Evolutionary conservation across 2,329 filamentous ascomycete species (phyloP).

Genomic region (Lasiodiplodia theobromae): DNA sequence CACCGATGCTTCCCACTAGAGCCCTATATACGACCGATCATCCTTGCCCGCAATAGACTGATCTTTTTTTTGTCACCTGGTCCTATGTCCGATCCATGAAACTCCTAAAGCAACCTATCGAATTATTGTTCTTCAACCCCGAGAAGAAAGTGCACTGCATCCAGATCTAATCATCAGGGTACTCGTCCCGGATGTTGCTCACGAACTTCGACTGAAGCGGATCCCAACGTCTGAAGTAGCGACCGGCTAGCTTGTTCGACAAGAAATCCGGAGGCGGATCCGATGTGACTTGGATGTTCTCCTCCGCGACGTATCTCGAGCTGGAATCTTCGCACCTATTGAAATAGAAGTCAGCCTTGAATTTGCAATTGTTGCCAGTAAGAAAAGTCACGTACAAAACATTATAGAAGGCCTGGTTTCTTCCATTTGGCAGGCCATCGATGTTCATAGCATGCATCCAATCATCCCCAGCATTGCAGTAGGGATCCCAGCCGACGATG

Average conservation of each 20-base stretch:
- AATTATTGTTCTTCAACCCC: background rate
- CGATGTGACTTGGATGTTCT: constrained; percentile 69
- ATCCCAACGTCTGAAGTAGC: constrained; percentile 90
- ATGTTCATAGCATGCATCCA: constrained; percentile 72
- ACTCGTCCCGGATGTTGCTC: constrained; percentile 83
- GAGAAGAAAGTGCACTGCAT: background rate
- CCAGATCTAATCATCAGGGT: constrained; percentile 72
- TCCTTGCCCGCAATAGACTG: background rate
- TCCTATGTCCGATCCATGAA: background rate
- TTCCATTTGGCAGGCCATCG: constrained; percentile 64
- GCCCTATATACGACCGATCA: background rate
- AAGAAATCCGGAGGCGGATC: constrained; percentile 27
- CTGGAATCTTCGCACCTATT: constrained; percentile 70
- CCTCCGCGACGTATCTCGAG: constrained; percentile 78
- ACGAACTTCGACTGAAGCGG: constrained; percentile 71
- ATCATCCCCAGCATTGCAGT: constrained; percentile 64
- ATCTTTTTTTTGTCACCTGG: background rate
- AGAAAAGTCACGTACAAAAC: constrained; percentile 72
- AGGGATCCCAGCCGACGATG: constrained; percentile 84
- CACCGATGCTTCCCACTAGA: background rate
- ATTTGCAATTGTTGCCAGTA: background rate
- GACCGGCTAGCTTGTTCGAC: constrained; percentile 75
- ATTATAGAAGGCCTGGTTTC: constrained; percentile 80
- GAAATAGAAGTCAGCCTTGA: background rate
- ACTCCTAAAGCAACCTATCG: background rate